Conservation (phyloP, 2,329 filamentous ascomycete species). For the Ceratocystis cubensis region DNA sequence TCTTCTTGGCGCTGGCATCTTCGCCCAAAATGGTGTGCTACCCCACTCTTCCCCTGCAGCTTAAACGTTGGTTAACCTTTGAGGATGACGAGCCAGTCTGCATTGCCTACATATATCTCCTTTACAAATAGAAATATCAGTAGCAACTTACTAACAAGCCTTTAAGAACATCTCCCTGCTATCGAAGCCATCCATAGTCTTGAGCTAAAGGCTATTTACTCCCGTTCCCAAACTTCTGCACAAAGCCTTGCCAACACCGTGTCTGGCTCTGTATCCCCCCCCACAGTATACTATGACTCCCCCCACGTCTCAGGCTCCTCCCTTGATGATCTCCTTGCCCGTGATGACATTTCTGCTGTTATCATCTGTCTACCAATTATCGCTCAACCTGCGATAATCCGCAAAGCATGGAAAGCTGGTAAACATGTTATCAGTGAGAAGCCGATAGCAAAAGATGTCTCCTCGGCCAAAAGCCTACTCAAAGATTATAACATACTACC, state of each 20-base stretch:
- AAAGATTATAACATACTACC: slow-evolving; percentile 26
- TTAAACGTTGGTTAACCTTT: not conserved
- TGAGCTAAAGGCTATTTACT: slow-evolving; percentile 53
- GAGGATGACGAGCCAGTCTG: not conserved
- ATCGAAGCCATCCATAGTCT: slow-evolving; percentile 40
- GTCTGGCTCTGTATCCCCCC: not conserved
- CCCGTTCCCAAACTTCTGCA: slow-evolving; percentile 48
- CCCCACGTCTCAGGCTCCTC: slow-evolving; percentile 33
- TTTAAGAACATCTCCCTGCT: slow-evolving; percentile 36
- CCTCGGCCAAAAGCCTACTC: slow-evolving; percentile 32
- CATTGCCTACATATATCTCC: too few species aligned
- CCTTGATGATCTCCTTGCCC: slow-evolving; percentile 40
- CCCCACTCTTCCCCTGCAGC: not conserved
- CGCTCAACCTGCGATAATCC: slow-evolving; percentile 45
- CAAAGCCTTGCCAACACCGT: slow-evolving; percentile 24
- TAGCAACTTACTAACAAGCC: not conserved
- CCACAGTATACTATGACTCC: slow-evolving; percentile 19
- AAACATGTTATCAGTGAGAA: slow-evolving; percentile 63
- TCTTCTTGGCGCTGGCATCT: slow-evolving; percentile 51
- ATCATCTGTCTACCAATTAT: slow-evolving; percentile 52
- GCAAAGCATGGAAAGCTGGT: slow-evolving; percentile 46
- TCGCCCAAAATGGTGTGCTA: slow-evolving; percentile 41
- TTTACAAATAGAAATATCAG: not conserved
- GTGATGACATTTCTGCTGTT: slow-evolving; percentile 43
- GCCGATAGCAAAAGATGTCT: slow-evolving; percentile 50